phyloP scores from a whole-genome alignment of 208 protist genomes.

The Trypanosoma scelopori region DNA sequence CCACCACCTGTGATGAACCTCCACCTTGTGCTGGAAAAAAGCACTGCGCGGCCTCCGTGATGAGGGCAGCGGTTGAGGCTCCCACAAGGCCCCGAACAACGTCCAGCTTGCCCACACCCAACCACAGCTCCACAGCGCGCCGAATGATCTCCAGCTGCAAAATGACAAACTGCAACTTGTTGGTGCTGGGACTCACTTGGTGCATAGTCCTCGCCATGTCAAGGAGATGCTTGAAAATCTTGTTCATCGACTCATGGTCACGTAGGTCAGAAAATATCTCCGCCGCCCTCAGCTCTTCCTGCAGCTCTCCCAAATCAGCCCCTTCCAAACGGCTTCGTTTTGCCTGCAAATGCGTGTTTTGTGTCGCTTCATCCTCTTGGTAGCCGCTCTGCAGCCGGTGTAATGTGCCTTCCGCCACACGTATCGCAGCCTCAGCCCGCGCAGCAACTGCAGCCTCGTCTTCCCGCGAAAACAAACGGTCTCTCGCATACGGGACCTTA shows the following conservation, averaged over 20 bases:
- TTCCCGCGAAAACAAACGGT: constrained; percentile 4
- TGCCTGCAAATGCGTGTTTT: neutral
- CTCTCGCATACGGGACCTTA: neutral
- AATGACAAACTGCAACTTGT: constrained; percentile 1
- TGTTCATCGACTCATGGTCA: constrained; percentile 20
- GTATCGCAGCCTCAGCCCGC: constrained; percentile 16
- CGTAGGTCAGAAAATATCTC: constrained; percentile 17
- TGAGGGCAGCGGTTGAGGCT: constrained; percentile 9
- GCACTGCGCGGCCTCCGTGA: constrained; percentile 21
- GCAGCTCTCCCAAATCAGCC: constrained; percentile 4
- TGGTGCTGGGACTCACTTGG: neutral
- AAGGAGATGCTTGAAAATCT: constrained; percentile 12
- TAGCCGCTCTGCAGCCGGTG: neutral
- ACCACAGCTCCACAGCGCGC: constrained; percentile 12
- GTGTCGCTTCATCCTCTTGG: neutral
- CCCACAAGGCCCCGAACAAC: constrained; percentile 12
- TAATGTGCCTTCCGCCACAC: neutral
- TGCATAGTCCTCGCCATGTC: neutral
- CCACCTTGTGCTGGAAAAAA: neutral
- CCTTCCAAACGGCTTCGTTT: constrained; percentile 18
- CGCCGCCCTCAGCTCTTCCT: constrained; percentile 11
- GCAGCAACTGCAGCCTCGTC: constrained; percentile 9
- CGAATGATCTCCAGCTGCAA: constrained; percentile 18
- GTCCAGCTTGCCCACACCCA: constrained; percentile 18
- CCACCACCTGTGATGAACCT: neutral